Conservation (phyloP, 176 grass and related monocot species). For the Microstegium vimineum region DNA sequence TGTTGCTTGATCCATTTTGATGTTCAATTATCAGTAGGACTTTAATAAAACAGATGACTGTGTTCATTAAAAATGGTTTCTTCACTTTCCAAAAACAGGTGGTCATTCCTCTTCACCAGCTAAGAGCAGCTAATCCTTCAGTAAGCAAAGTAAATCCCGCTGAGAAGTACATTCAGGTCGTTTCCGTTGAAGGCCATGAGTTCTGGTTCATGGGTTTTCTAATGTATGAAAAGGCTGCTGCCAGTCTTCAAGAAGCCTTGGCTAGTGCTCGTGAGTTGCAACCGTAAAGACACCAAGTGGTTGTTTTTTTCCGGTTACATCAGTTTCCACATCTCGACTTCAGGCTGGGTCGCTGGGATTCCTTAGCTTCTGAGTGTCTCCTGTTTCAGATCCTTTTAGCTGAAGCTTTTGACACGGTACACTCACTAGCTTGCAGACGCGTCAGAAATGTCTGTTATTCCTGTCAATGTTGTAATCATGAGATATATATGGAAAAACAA, state of each 20-base stretch:
- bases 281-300: conserved; percentile 31
- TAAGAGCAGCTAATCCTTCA: conserved; percentile 82
- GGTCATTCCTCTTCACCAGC: conserved; percentile 80
- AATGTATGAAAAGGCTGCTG: conserved; percentile 59
- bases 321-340: neutral
- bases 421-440: conserved; percentile 33
- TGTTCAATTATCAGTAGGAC: neutral
- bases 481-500: conserved; percentile 34
- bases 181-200: conserved; percentile 77
- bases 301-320: neutral
- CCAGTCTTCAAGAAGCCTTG: conserved; percentile 75
- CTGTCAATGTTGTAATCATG: conserved; percentile 36
- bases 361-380: conserved; percentile 18
- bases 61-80: neutral
- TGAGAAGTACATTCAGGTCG: conserved; percentile 81
- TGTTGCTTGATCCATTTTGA: neutral
- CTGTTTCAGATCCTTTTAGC: conserved; percentile 28
- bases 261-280: conserved; percentile 53
- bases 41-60: neutral
- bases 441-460: conserved; percentile 25
- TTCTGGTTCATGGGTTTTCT: conserved; percentile 97
- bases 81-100: conserved; percentile 48
- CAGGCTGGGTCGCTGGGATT: neutral
- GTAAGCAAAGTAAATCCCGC: conserved; percentile 64
- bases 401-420: conserved; percentile 19